phyloP scores from a whole-genome alignment of 2,329 filamentous ascomycete species.

The Ceratocystis ficicola region DNA sequence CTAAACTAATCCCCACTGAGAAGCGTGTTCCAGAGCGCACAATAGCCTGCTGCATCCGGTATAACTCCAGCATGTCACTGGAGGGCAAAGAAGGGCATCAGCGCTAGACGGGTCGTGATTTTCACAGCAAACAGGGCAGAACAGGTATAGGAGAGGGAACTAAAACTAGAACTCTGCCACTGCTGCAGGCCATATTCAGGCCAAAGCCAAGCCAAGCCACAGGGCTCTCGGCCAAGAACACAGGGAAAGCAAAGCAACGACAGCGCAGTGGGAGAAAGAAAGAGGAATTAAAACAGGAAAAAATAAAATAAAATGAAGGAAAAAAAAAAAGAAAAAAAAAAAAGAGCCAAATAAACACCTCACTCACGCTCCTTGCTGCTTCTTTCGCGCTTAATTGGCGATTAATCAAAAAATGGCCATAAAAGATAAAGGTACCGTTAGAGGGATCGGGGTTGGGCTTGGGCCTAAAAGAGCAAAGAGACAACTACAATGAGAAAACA shows the following conservation, averaged over 20 bases:
- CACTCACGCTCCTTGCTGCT: not conserved
- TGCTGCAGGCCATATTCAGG: slow-evolving; percentile 1
- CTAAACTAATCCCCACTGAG: not conserved
- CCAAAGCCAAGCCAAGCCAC: slow-evolving; percentile 7
- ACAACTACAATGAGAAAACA: slow-evolving; percentile 1
- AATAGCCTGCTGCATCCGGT: not conserved
- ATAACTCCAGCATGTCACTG: not conserved
- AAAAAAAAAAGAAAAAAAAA: not conserved
- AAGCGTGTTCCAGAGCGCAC: not conserved
- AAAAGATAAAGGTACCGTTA: slow-evolving; percentile 6
- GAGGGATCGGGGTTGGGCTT: not conserved
- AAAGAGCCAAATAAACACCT: not conserved
- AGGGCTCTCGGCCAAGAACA: not conserved
- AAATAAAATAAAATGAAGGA: not conserved
- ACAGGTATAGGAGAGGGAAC: not conserved
- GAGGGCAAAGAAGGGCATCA: not conserved
- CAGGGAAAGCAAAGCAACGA: not conserved
- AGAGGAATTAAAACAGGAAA: not conserved
- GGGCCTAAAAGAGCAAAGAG: slow-evolving; percentile 1
- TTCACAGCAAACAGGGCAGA: not conserved
- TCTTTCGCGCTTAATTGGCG: not conserved
- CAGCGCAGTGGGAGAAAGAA: not conserved
- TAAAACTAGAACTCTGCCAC: not conserved
- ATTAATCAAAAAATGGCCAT: not conserved
- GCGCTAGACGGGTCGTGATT: not conserved